Conservation (phyloP, 2,329 filamentous ascomycete species). For the Chlorencoelia australis region DNA sequence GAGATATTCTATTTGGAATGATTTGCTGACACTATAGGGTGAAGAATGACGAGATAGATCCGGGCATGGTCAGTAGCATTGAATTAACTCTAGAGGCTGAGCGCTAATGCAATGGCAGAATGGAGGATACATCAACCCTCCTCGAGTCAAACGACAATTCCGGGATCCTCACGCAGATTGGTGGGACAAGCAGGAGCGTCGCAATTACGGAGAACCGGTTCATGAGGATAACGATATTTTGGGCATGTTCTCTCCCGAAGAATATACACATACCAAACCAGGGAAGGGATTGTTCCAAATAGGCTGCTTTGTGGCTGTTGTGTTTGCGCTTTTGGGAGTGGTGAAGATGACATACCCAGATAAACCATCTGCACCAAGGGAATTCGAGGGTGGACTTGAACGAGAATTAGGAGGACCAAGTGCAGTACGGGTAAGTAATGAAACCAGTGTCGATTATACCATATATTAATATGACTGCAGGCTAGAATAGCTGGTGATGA, state of each 20-base stretch:
- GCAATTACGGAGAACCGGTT: constrained; percentile 92
- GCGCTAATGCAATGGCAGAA: constrained; percentile 42
- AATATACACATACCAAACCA: constrained; percentile 74
- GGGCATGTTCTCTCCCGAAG: constrained; percentile 78
- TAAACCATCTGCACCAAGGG: constrained; percentile 55
- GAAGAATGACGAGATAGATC: constrained; percentile 50
- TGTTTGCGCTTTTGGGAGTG: constrained; percentile 55
- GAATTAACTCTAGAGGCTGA: not conserved
- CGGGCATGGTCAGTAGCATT: constrained; percentile 47
- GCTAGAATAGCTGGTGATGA: constrained; percentile 47
- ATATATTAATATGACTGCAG: constrained; percentile 26
- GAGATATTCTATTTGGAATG: not conserved
- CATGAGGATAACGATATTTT: constrained; percentile 95
- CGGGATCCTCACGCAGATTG: constrained; percentile 88
- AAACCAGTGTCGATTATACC: not conserved
- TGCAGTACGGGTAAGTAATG: constrained; percentile 50
- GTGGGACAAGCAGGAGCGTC: constrained; percentile 96
- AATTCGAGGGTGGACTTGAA: constrained; percentile 64
- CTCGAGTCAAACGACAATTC: constrained; percentile 74
- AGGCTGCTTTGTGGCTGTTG: constrained; percentile 52
- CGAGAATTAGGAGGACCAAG: constrained; percentile 63
- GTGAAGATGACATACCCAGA: constrained; percentile 66
- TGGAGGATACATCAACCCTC: constrained; percentile 74
- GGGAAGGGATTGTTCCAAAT: constrained; percentile 61
- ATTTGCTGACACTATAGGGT: constrained; percentile 13